phyloP scores from a whole-genome alignment of 2,329 filamentous ascomycete species.

The Mycosphaerella sp. region DNA sequence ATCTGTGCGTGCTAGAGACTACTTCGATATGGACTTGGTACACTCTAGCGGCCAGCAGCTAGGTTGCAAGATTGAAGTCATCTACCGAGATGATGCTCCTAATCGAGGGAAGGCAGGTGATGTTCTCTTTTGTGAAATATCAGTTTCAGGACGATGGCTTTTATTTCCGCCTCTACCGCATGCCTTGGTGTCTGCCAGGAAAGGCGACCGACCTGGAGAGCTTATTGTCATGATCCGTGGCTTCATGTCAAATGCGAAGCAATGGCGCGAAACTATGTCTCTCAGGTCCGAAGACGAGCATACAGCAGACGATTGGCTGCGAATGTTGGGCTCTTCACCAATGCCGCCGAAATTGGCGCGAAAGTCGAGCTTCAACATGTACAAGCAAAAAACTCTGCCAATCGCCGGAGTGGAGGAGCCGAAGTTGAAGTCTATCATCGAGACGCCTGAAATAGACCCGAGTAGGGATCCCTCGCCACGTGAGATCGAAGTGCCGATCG shows the following conservation, averaged over 20 bases:
- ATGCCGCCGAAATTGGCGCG: slow-evolving; percentile 51
- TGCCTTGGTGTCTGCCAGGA: slow-evolving; percentile 69
- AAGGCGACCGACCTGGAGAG: slow-evolving; percentile 64
- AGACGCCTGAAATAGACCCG: slow-evolving; percentile 15
- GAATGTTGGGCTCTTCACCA: slow-evolving; percentile 66
- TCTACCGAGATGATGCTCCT: slow-evolving; percentile 74
- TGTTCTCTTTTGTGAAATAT: slow-evolving; percentile 87
- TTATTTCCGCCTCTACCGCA: slow-evolving; percentile 83
- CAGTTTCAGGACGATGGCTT: slow-evolving; percentile 69
- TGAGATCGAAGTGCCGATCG: slow-evolving; percentile 57
- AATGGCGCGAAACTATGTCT: slow-evolving; percentile 82
- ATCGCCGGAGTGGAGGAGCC: slow-evolving; percentile 16
- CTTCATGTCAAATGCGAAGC: slow-evolving; percentile 51
- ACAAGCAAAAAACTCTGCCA: slow-evolving; percentile 17
- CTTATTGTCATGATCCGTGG: slow-evolving; percentile 85
- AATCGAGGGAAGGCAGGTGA: slow-evolving; percentile 66
- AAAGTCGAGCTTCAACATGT: slow-evolving; percentile 47
- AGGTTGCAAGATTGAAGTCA: slow-evolving; percentile 79
- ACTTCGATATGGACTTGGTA: slow-evolving; percentile 75
- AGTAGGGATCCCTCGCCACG: slow-evolving; percentile 35
- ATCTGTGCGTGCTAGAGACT: slow-evolving; percentile 83
- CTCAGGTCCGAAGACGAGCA: slow-evolving; percentile 70
- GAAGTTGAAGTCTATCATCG: slow-evolving; percentile 6
- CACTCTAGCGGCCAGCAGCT: slow-evolving; percentile 89
- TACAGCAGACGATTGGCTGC: slow-evolving; percentile 77